Evolutionary conservation across 2,329 filamentous ascomycete species (phyloP).

Genomic region (Penicillium sp.): DNA sequence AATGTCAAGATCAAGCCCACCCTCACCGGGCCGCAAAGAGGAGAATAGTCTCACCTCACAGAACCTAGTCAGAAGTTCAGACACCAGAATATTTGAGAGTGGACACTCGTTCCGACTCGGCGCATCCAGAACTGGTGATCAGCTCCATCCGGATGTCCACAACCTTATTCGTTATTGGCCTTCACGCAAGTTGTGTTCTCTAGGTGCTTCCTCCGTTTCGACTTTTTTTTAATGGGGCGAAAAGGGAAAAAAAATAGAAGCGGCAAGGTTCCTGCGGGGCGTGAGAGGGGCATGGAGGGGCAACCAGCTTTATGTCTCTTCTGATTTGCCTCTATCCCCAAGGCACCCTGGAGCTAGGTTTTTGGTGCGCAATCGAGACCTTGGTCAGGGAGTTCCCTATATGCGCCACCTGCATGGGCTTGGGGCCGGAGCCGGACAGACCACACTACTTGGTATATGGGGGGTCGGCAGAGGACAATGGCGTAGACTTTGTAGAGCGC

Average conservation of each 20-base stretch:
- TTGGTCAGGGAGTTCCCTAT: not conserved
- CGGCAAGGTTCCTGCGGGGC: conserved; percentile 22
- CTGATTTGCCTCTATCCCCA: conserved; percentile 13
- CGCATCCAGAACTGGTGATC: conserved; percentile 22
- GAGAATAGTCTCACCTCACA: not conserved
- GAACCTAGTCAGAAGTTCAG: not conserved
- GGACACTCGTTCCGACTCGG: conserved; percentile 10
- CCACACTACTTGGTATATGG: not conserved
- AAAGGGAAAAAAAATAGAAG: conserved; percentile 18
- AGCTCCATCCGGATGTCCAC: conserved; percentile 14
- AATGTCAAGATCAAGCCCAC: not conserved
- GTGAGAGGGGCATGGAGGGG: conserved; percentile 14
- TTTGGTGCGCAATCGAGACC: not conserved
- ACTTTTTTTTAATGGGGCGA: not conserved
- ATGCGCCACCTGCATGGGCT: not conserved
- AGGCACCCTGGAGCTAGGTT: not conserved
- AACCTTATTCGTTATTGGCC: conserved; percentile 17
- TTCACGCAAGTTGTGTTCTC: not conserved
- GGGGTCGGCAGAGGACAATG: no score
- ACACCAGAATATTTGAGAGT: conserved; percentile 14
- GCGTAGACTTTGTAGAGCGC: not conserved
- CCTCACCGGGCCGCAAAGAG: conserved; percentile 10
- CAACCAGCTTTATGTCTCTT: conserved; percentile 4
- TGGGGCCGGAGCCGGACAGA: not conserved
- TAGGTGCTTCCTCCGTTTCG: not conserved